Base-by-base conservation (phyloP, 352 stramenopile genomes). In the Phytophthora hibernalis region DNA sequence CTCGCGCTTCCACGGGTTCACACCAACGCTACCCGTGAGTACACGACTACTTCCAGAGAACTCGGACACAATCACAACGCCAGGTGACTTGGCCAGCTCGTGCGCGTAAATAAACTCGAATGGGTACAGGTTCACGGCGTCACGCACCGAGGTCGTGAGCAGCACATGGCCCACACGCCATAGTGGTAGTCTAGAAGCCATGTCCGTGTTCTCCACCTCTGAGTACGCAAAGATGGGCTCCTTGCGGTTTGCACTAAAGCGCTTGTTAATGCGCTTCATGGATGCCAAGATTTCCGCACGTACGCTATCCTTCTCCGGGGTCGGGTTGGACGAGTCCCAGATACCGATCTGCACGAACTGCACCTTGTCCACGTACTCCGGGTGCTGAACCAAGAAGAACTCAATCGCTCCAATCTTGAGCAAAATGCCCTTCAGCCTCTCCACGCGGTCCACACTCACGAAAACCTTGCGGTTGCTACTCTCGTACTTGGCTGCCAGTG, bases 1-100 rank as follows among this genome's bases (percentile, higher is more conserved):
- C 18, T 94, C 79, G 12, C 92, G 85, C 74, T 99, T 99, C 97
- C 97, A 99, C 11, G 98, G 98, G 76, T 99, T 99, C 21, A 99
- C 92, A 50, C 96, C 94, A 47, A 99, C 76, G 44, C 96, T 97
- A 9, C 98, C 98, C 18, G 93, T 92, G 68, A 99, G 88, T 13
- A 99, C 96, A 31, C 98, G 86, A 61, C 97, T 99, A 65, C 91
- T 98, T 52, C 90, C 96, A 16, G 96, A 98, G 65, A 99, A 99
- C 74, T 99, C 97, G 30, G 96, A 99, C 7, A 99, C 80, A 49
- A 99, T 97, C 38, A 98, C 90, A 28, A 98, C 74, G 24, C 96
- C 97, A 24, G 93, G 80, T 28, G 75, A 81, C 50, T 89, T 85
- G 33, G 74, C 68, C 22, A 96, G 44, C 48, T 95, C 85, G 35